Conservation (phyloP, 2,329 filamentous ascomycete genomes). For the Curvularia hawaiiensis region DNA sequence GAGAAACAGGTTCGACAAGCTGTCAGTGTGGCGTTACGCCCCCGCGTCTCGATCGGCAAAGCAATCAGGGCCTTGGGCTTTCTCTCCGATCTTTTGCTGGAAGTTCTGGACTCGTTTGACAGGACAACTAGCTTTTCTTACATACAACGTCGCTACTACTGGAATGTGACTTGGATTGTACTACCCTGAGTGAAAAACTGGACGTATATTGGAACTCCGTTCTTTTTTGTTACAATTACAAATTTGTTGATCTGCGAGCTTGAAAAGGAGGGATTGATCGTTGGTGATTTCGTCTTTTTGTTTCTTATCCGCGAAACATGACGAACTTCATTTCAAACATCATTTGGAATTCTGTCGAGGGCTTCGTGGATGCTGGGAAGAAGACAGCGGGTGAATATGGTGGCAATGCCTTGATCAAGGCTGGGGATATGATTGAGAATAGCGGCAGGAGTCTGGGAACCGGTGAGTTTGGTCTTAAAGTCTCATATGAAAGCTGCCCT, state of each 20-base stretch:
- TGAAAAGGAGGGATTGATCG: not conserved
- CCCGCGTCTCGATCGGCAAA: not conserved
- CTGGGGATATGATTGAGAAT: conserved; percentile 46
- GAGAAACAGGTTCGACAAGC: conserved; percentile 33
- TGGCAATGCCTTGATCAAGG: conserved; percentile 46
- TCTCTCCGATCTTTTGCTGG: not conserved
- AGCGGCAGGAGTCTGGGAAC: conserved; percentile 39
- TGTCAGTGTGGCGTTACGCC: conserved; percentile 21
- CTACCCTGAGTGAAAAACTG: not conserved
- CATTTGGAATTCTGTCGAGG: conserved; percentile 45
- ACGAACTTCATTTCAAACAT: conserved; percentile 45
- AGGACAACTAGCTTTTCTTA: not conserved
- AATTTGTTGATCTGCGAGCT: not conserved
- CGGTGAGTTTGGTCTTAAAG: conserved; percentile 23
- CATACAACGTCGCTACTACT: not conserved
- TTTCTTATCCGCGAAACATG: conserved; percentile 19
- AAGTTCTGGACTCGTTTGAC: not conserved
- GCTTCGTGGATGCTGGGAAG: conserved; percentile 46
- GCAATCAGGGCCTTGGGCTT: not conserved
- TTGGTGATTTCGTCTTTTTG: no score
- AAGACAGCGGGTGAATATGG: conserved; percentile 45
- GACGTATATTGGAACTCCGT: not conserved
- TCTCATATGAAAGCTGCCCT: not conserved
- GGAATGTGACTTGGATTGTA: not conserved
- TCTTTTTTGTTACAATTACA: not conserved